A percentile compares a stretch with the other conserved stretches of the same genome.
These are phyloP conservation scores for Fusarium scirpi DNA, from an alignment of 2,329 filamentous ascomycete genomes.

Conservation along the genomic window DNA sequence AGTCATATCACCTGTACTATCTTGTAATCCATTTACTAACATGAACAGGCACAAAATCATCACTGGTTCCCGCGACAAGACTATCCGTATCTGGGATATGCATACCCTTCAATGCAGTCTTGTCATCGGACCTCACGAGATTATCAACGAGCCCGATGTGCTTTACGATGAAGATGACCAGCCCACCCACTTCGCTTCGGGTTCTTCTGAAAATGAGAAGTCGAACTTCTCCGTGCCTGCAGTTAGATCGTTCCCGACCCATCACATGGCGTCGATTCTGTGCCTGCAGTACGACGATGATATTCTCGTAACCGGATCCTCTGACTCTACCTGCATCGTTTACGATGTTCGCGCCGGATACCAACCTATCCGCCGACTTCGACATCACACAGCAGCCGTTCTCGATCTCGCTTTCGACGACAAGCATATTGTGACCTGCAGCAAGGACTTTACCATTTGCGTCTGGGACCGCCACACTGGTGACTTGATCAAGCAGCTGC, in stretches of 20 bases:
- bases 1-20: conserved; percentile 56
- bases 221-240: conserved; percentile 63
- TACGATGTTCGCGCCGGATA: conserved; percentile 87
- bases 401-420: conserved; percentile 94
- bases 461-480: conserved; percentile 92
- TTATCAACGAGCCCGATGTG: conserved; percentile 66
- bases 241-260: conserved; percentile 69
- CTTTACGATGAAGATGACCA: conserved; percentile 64
- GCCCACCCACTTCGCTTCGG: conserved; percentile 67
- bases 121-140: conserved; percentile 82
- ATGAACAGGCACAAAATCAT: conserved; percentile 84
- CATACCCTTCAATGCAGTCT: conserved; percentile 86
- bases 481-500: conserved; percentile 79
- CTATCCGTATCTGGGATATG: conserved; percentile 96
- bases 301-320: conserved; percentile 95
- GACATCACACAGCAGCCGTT: conserved; percentile 86
- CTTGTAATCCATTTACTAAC: conserved; percentile 49
- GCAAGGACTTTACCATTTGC: conserved; percentile 93
- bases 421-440: conserved; percentile 94
- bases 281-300: conserved; percentile 94
- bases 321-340: conserved; percentile 90
- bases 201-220: conserved; percentile 61
- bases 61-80: conserved; percentile 94
- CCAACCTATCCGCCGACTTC: conserved; percentile 80
- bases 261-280: conserved; percentile 92